Evolutionary conservation across 148 eudicot genomes (phyloP).

Genomic region (Rhododendron henanense): DNA sequence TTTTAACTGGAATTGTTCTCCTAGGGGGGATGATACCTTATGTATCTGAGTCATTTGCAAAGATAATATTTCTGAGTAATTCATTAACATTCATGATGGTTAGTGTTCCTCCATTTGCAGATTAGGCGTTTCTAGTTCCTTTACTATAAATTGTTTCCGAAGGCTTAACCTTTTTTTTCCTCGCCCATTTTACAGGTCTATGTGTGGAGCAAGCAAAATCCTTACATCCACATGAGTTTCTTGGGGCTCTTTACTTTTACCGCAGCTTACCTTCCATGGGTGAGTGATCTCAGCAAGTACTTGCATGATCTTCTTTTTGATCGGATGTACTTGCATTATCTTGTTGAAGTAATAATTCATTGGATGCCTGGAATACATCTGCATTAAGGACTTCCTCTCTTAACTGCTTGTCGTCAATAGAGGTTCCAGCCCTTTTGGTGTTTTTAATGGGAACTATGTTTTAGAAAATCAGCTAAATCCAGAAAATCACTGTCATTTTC

Average conservation of each 20-base stretch:
- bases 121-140: neutral
- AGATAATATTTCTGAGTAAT: constrained; percentile 92
- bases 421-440: neutral
- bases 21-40: constrained; percentile 74
- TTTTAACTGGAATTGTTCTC: constrained; percentile 87
- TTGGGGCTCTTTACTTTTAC: constrained; percentile 96
- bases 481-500: neutral
- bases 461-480: neutral
- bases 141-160: neutral
- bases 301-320: neutral
- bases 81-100: constrained; percentile 99
- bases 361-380: neutral
- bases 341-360: neutral
- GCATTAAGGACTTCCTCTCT: neutral
- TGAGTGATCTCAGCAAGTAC: neutral
- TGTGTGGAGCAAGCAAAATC: constrained; percentile 99
- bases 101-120: neutral
- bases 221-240: constrained; percentile 94
- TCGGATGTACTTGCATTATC: neutral
- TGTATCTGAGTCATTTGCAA: constrained; percentile 87
- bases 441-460: neutral
- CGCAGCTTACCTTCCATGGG: constrained; percentile 98
- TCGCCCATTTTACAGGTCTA: constrained; percentile 51
- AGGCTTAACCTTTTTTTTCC: constrained; percentile 17
- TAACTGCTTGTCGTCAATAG: neutral